Evolutionary conservation across 257 asterid genomes (phyloP).

Genomic region (Eustoma russellianum): DNA sequence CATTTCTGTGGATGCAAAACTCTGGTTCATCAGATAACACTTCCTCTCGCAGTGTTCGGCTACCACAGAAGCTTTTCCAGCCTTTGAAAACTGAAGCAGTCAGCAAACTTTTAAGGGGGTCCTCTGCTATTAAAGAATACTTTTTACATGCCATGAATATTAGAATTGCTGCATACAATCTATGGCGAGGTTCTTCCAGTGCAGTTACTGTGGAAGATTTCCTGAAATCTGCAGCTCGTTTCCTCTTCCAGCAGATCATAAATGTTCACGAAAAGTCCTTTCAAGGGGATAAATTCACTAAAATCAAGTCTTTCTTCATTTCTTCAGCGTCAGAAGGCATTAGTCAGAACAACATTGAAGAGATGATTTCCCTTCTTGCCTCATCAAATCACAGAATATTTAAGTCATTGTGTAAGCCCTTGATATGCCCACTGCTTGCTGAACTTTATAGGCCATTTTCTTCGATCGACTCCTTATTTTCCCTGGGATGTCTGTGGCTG

Average conservation of each 20-base stretch:
- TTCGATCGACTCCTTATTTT: constrained; percentile 29
- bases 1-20: constrained; percentile 55
- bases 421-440: constrained; percentile 54
- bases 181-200: constrained; percentile 58
- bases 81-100: constrained; percentile 47
- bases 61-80: constrained; percentile 59
- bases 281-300: constrained; percentile 35
- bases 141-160: constrained; percentile 49
- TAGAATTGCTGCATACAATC: constrained; percentile 58
- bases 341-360: constrained; percentile 22
- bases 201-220: constrained; percentile 24
- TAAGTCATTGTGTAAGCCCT: constrained; percentile 41
- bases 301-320: constrained; percentile 38
- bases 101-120: constrained; percentile 41
- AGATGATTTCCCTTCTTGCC: constrained; percentile 41
- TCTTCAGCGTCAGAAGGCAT: constrained; percentile 19
- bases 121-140: constrained; percentile 44
- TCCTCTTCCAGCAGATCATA: constrained; percentile 79
- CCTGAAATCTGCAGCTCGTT: constrained; percentile 53
- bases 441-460: constrained; percentile 40
- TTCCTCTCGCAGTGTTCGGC: constrained; percentile 22
- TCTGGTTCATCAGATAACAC: constrained; percentile 34
- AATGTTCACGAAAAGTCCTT: constrained; percentile 65
- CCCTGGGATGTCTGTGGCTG: constrained; percentile 49
- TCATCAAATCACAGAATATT: constrained; percentile 54